phyloP scores from a whole-genome alignment of 345 rosid genomes.

The Dipteronia dyeriana region DNA sequence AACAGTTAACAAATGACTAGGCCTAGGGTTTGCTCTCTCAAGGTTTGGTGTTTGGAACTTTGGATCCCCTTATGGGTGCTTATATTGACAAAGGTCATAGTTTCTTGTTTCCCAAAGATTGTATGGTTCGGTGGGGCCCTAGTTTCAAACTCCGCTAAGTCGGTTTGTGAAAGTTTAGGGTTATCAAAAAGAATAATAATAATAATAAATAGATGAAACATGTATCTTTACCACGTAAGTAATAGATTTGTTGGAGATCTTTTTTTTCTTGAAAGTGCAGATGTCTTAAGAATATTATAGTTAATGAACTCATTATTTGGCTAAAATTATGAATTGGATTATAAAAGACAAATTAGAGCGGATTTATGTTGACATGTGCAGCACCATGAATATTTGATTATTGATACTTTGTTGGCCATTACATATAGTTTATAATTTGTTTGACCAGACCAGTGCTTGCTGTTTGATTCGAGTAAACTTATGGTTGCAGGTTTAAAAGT shows the following conservation, averaged over 20 bases:
- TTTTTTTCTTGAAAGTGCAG: background rate
- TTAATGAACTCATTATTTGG: background rate
- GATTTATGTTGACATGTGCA: background rate
- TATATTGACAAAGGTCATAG: no score
- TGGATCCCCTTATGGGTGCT: no score
- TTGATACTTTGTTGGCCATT: slow-evolving; percentile 8
- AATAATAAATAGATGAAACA: background rate
- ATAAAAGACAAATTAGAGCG: background rate
- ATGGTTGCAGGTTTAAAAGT: slow-evolving; percentile 61
- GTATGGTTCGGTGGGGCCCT: no score
- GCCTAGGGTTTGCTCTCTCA: no score
- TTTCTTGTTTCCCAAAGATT: no score
- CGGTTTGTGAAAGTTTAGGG: no score
- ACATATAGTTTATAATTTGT: background rate
- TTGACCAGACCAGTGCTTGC: background rate
- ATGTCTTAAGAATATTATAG: no score
- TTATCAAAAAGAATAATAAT: no score
- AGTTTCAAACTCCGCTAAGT: no score
- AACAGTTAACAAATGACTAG: no score
- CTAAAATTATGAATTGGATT: background rate
- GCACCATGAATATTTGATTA: background rate
- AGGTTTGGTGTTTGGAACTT: no score
- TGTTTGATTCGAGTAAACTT: background rate
- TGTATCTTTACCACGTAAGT: no score
- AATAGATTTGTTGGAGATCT: background rate